These are phyloP conservation scores for Beverwykella pulmonaria DNA, from an alignment of 495 filamentous ascomycete species.

Conservation along the genomic window DNA sequence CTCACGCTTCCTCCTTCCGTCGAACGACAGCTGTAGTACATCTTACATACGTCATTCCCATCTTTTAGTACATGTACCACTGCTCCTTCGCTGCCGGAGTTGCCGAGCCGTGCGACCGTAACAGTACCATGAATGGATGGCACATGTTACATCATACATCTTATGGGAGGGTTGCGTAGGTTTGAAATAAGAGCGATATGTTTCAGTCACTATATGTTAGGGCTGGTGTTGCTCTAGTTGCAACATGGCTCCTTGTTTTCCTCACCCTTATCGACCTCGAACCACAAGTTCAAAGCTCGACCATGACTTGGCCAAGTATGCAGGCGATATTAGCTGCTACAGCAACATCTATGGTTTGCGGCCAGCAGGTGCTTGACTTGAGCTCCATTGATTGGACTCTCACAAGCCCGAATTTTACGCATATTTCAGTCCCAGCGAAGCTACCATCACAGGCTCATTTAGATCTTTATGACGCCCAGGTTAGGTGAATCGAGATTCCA, in stretches of 20 bases:
- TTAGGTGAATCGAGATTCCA: background rate
- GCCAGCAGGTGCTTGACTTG: conserved; percentile 54
- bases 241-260: conserved; percentile 1
- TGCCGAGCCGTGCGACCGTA: conserved; percentile 9
- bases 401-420: conserved; percentile 53
- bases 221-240: background rate
- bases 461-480: conserved; percentile 57
- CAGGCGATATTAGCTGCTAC: conserved; percentile 29
- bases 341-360: conserved; percentile 1
- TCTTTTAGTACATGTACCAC: background rate
- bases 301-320: conserved; percentile 23
- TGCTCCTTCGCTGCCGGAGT: background rate
- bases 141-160: conserved; percentile 13
- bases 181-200: background rate
- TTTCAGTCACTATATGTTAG: conserved; percentile 7
- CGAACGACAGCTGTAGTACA: background rate
- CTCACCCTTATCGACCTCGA: conserved; percentile 1
- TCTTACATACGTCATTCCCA: background rate
- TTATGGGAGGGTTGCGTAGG: background rate
- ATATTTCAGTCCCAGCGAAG: conserved; percentile 56
- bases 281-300: background rate
- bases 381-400: conserved; percentile 60
- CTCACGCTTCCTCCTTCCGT: too few relatives aligned
- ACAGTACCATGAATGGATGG: background rate
- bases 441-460: conserved; percentile 67